Evolutionary conservation across 139 green algal genomes (phyloP).

Genomic region (Limnomonas spitsbergensis): DNA sequence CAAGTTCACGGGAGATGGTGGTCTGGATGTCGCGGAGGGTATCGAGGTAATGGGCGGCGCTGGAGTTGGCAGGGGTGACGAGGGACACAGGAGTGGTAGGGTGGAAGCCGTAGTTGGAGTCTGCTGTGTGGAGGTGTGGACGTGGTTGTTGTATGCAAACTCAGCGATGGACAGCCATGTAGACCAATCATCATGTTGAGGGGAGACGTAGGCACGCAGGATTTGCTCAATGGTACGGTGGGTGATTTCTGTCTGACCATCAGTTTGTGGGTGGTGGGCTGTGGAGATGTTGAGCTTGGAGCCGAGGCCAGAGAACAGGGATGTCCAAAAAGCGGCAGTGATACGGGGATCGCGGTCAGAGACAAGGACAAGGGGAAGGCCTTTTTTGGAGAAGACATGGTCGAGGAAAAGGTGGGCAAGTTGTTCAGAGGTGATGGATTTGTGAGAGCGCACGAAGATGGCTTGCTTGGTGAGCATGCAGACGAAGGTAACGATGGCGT

Average conservation of each 20-base stretch:
- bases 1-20: conserved; percentile 5
- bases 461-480: conserved; percentile 55
- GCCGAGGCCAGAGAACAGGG: too few relatives aligned
- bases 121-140: neutral
- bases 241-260: conserved; percentile 3
- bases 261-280: too few relatives aligned
- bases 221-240: conserved; percentile 19
- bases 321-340: too few relatives aligned
- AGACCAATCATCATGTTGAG: conserved; percentile 12
- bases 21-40: conserved; percentile 17
- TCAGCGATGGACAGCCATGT: conserved; percentile 5
- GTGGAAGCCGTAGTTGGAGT: conserved; percentile 16
- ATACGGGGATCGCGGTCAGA: conserved; percentile 51
- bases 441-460: conserved; percentile 39
- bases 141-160: conserved; percentile 20
- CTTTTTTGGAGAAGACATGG: conserved; percentile 40
- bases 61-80: neutral
- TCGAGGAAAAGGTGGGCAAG: conserved; percentile 45
- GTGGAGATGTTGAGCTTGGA: too few relatives aligned
- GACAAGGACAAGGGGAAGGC: conserved; percentile 43
- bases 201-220: conserved; percentile 13
- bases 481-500: conserved; percentile 53
- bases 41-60: neutral
- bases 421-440: conserved; percentile 24
- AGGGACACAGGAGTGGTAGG: neutral